Evolutionary conservation across 306 rosid genomes (phyloP), one percentile per base, ranked within the genome.

Genomic region (Quercus agrifolia): DNA sequence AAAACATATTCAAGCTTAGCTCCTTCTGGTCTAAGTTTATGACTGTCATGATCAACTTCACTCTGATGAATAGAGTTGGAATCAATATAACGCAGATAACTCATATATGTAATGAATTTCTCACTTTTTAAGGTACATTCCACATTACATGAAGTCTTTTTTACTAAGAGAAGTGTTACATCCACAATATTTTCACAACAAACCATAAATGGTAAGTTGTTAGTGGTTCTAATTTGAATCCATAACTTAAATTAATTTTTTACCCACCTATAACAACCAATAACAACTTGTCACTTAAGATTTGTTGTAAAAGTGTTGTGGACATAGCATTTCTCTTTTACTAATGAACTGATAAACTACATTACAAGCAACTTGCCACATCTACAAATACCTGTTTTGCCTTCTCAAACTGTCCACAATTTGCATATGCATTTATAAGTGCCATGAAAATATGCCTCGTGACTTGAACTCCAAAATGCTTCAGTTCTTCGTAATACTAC

Each of bases 321-420:
- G 46, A 41, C 11, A 41, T 41, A 41, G 3, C 0, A 2, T 41
- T 41, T 31, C 27, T 71, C 64, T 56, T 46, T 70, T 74, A 67
- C 71, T 38, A 20, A 74, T 76, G n/a, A 28, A 74, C 56, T 49
- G 11, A 74, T 55, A 11, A 75, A 19, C 54, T 64, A 46, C 55
- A 54, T 35, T 80, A 71, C 41, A 76, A 68, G 30, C 54, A 81
- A 71, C 70, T 84, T 17, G 68, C 30, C 61, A 56, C 77, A 41
- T 70, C 70, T 55, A 63, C 7, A 66, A 74, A 72, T 85, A 95
- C 99, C 97, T 90, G 90, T 88, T 91, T 92, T 84, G 96, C 99
- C 87, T 89, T 91, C 83, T 92, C 93, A 79, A 86, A 85, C 67
- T 89, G 89, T 75, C 99, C 99, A 77, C 86, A 85, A 73, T 83